Conservation (phyloP, 306 rosid species). For the Purshia tridentata region DNA sequence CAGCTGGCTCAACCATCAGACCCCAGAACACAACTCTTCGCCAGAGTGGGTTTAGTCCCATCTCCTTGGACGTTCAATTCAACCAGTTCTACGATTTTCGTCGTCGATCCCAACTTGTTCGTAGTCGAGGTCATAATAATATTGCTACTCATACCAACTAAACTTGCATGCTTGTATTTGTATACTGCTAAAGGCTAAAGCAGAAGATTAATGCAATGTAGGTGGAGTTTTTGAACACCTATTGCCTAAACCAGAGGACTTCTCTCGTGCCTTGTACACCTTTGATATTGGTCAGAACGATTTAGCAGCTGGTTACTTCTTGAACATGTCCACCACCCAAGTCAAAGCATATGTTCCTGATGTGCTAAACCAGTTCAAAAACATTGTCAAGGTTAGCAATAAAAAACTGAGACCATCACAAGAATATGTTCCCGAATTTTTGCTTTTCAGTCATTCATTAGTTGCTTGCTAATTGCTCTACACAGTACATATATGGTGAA, state of each 20-base stretch:
- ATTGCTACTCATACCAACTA: too few relatives aligned
- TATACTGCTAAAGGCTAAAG: neutral
- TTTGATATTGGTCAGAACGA: constrained; percentile 60
- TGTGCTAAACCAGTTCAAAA: constrained; percentile 47
- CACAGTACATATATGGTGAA: constrained; percentile 45
- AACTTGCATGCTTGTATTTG: neutral
- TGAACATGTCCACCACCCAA: constrained; percentile 40
- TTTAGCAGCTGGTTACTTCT: constrained; percentile 44
- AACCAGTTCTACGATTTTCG: constrained; percentile 56
- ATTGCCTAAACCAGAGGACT: constrained; percentile 31
- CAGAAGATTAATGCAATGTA: neutral
- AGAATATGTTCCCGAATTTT: neutral
- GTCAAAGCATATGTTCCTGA: constrained; percentile 46
- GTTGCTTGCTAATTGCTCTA: neutral
- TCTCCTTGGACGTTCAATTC: constrained; percentile 62
- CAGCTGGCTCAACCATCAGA: constrained; percentile 68
- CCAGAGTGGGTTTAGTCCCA: constrained; percentile 71
- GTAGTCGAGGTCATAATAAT: constrained; percentile 34
- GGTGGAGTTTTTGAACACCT: constrained; percentile 38
- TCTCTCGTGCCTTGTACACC: constrained; percentile 38
- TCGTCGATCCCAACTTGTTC: constrained; percentile 40
- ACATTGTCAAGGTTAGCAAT: constrained; percentile 38
- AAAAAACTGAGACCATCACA: neutral
- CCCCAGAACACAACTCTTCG: constrained; percentile 58
- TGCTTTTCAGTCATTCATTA: neutral